Percentiles rank a stretch among this genome's conserved stretches.
phyloP scores from a whole-genome alignment of 2,329 filamentous ascomycete genomes.

The Ophiostoma quercus region DNA sequence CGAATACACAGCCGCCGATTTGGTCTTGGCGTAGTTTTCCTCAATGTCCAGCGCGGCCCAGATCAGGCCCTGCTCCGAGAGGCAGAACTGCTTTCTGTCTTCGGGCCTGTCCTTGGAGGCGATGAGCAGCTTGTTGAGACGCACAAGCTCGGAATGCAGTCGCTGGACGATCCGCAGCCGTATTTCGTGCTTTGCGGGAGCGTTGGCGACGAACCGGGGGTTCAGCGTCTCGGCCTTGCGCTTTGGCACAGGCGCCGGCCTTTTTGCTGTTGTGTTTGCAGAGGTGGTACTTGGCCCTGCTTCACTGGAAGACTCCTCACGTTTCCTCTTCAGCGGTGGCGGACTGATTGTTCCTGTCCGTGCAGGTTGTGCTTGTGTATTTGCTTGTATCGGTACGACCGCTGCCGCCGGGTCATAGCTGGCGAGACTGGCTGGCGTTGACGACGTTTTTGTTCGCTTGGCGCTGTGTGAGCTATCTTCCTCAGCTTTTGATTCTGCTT shows the following conservation, averaged over 20 bases:
- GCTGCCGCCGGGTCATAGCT: not conserved
- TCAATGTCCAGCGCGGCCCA: conserved; percentile 70
- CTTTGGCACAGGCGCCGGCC: conserved; percentile 13
- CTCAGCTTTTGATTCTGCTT: not conserved
- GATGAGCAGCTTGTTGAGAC: conserved; percentile 60
- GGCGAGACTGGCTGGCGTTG: not conserved
- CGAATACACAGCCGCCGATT: conserved; percentile 61
- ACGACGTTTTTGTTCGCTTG: not conserved
- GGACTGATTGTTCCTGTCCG: conserved; percentile 14
- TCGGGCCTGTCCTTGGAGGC: conserved; percentile 42
- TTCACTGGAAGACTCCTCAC: not conserved
- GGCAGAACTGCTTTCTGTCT: conserved; percentile 48
- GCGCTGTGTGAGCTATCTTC: not conserved
- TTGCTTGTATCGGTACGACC: not conserved
- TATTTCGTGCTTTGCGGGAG: conserved; percentile 53
- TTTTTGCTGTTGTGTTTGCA: not conserved
- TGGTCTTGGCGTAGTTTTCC: conserved; percentile 63
- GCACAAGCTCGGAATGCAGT: conserved; percentile 60
- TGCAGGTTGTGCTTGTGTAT: not conserved
- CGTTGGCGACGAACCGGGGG: conserved; percentile 57
- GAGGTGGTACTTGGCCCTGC: not conserved
- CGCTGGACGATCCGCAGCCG: conserved; percentile 55
- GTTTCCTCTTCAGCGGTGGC: conserved; percentile 25
- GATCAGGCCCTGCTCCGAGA: conserved; percentile 63
- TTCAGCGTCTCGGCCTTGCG: conserved; percentile 55